These are phyloP conservation scores for Agrocybe chaxingu DNA, from an alignment of 768 basidiomycete genomes.

Conservation along the genomic window DNA sequence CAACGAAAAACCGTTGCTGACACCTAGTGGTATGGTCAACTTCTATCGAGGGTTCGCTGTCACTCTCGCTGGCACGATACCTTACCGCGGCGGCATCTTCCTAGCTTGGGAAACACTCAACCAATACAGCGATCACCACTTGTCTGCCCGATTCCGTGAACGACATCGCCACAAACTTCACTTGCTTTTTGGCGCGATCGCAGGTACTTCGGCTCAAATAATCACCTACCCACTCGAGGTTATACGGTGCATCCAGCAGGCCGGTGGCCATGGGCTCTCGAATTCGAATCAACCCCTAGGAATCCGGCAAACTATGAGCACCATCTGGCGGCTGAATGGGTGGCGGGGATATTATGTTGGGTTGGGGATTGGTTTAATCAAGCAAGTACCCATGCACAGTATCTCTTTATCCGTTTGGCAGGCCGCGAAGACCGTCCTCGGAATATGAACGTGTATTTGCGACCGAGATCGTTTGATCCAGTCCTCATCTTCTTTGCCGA, in stretches of 20 bases:
- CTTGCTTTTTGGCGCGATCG: constrained; percentile 23
- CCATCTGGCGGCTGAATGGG: constrained; percentile 16
- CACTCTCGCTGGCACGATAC: constrained; percentile 3
- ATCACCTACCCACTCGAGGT: constrained; percentile 23
- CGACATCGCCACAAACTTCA: constrained; percentile 21
- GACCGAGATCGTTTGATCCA: no score
- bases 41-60: constrained; percentile 9
- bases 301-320: constrained; percentile 17
- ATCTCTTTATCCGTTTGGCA: constrained; percentile 23
- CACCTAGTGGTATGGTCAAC: background rate
- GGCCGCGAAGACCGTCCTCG: constrained; percentile 4
- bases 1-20: background rate
- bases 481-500: no score
- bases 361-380: constrained; percentile 21
- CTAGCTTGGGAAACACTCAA: constrained; percentile 25
- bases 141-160: constrained; percentile 14
- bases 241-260: constrained; percentile 24
- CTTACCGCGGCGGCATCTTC: constrained; percentile 24
- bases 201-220: constrained; percentile 20
- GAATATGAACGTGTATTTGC: no score
- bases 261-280: constrained; percentile 15
- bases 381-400: constrained; percentile 25
- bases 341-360: constrained; percentile 26
- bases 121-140: constrained; percentile 12
- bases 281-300: constrained; percentile 19